Percentiles rank a stretch among this genome's conserved stretches.
phyloP scores from a whole-genome alignment of 345 rosid genomes.

The Diplotaxis tenuifolia region DNA sequence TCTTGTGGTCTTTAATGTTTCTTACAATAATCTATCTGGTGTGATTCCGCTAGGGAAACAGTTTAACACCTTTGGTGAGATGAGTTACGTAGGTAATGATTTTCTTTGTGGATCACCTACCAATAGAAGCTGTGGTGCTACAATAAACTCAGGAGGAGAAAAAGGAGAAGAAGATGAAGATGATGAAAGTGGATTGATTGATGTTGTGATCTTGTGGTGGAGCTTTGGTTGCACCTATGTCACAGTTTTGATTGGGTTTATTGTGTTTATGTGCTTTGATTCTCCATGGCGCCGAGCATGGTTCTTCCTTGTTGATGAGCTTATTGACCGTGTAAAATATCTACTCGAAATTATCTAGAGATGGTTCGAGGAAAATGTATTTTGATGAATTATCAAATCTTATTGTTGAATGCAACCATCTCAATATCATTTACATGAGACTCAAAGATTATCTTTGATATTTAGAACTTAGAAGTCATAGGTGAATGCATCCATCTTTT shows the following conservation, averaged over 20 bases:
- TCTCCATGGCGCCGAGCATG: conserved; percentile 21
- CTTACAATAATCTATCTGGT: no score
- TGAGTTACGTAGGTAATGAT: conserved; percentile 19
- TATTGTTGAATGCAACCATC: background rate
- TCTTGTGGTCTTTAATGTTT: no score
- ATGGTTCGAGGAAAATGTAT: background rate
- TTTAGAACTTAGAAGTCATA: background rate
- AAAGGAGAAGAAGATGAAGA: background rate
- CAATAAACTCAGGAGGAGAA: background rate
- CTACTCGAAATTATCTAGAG: conserved; percentile 11
- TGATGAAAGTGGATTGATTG: background rate
- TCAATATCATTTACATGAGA: background rate
- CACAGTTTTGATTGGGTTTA: conserved; percentile 6
- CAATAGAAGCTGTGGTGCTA: conserved; percentile 12
- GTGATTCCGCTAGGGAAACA: conserved; percentile 24
- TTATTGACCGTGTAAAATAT: conserved; percentile 1
- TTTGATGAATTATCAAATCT: background rate
- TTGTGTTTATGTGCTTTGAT: conserved; percentile 11
- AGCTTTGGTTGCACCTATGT: conserved; percentile 20
- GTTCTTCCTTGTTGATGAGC: conserved; percentile 18
- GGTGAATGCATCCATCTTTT: background rate
- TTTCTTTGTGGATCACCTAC: conserved; percentile 24
- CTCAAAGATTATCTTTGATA: background rate
- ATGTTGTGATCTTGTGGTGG: conserved; percentile 24
- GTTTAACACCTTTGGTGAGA: conserved; percentile 24